phyloP scores from a whole-genome alignment of 257 asterid species.

The Lithospermum erythrorhizon region DNA sequence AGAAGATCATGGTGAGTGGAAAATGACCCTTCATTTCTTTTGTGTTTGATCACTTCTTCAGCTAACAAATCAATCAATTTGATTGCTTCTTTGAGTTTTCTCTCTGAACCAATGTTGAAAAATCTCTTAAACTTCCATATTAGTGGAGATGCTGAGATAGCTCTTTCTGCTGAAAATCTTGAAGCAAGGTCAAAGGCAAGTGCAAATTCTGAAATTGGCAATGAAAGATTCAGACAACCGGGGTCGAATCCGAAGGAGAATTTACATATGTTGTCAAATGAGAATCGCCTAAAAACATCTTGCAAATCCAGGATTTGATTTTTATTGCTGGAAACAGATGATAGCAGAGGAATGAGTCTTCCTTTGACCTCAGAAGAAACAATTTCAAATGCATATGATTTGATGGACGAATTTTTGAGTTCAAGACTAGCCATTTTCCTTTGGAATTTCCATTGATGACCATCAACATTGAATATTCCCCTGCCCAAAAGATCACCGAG shows the following conservation, averaged over 20 bases:
- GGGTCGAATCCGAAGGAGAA: constrained; percentile 54
- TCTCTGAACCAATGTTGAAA: constrained; percentile 45
- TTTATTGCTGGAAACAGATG: constrained; percentile 3
- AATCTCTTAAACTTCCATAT: constrained; percentile 44
- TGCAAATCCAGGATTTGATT: constrained; percentile 29
- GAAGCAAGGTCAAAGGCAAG: constrained; percentile 49
- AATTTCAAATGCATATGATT: constrained; percentile 37
- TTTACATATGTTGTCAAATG: constrained; percentile 47
- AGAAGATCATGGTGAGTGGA: constrained; percentile 17
- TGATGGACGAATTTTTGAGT: constrained; percentile 37
- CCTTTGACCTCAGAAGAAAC: constrained; percentile 27
- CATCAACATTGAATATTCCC: constrained; percentile 64
- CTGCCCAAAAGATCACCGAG: constrained; percentile 48
- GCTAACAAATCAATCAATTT: constrained; percentile 20
- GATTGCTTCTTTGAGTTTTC: constrained; percentile 29
- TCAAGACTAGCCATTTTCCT: constrained; percentile 46
- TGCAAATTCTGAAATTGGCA: constrained; percentile 35
- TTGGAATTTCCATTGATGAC: constrained; percentile 51
- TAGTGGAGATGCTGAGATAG: constrained; percentile 34
- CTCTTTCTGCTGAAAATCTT: constrained; percentile 43
- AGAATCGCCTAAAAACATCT: constrained; percentile 46
- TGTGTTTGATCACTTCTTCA: constrained; percentile 13
- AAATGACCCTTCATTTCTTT: not conserved
- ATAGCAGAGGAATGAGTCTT: constrained; percentile 37
- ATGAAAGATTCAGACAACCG: constrained; percentile 29